Evolutionary conservation across 345 rosid genomes (phyloP).

Genomic region (Aegle marmelos): DNA sequence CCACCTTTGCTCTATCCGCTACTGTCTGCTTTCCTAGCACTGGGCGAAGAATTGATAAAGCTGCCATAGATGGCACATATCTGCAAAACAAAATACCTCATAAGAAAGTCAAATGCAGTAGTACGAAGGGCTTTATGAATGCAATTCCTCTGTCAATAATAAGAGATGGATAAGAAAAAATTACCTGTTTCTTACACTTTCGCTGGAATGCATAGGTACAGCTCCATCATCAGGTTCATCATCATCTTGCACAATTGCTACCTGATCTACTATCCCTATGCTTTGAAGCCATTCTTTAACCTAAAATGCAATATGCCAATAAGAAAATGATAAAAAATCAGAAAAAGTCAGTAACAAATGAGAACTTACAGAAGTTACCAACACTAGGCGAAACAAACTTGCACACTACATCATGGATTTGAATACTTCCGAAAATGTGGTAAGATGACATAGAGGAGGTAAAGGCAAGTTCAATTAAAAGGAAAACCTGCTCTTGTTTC

Average conservation of each 20-base stretch:
- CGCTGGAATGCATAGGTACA: conserved; percentile 58
- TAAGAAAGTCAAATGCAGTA: conserved; percentile 6
- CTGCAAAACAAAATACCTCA: conserved; percentile 30
- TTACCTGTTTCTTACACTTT: conserved; percentile 70
- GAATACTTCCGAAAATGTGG: background rate
- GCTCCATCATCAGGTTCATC: conserved; percentile 96
- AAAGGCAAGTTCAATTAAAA: background rate
- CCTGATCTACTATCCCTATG: conserved; percentile 75
- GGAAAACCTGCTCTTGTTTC: conserved; percentile 78
- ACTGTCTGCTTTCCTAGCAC: conserved; percentile 57
- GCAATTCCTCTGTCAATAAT: background rate
- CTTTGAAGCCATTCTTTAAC: conserved; percentile 92
- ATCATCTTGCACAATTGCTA: conserved; percentile 68
- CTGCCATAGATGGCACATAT: conserved; percentile 77
- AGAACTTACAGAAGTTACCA: background rate
- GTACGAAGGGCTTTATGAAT: background rate
- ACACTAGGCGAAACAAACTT: background rate
- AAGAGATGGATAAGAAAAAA: background rate
- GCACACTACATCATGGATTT: background rate
- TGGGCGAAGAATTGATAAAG: conserved; percentile 71
- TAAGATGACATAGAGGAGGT: background rate
- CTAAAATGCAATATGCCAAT: conserved; percentile 26
- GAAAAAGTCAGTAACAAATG: background rate
- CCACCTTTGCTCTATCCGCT: conserved; percentile 66
- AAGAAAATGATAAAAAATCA: background rate